Percentiles rank a stretch among this genome's conserved stretches.
These are phyloP conservation scores for Avena insularis DNA, from an alignment of 176 grass and related monocot species.

Conservation along the genomic window DNA sequence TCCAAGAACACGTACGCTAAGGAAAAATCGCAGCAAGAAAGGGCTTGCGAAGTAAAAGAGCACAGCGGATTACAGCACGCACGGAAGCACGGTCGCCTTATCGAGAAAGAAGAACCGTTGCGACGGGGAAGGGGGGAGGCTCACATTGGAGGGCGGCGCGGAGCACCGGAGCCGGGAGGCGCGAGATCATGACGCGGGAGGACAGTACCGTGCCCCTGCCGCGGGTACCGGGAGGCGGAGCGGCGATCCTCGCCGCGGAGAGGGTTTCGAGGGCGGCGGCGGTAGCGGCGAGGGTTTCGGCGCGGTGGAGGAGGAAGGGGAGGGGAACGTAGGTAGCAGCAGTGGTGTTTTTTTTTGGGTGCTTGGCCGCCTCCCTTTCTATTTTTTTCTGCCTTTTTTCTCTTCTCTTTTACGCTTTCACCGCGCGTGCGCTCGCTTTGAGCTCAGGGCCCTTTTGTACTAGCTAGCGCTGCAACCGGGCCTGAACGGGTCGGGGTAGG, in stretches of 20 bases:
- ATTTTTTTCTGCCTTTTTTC: not conserved
- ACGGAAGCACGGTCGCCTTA: not conserved
- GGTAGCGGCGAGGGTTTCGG: constrained; percentile 51
- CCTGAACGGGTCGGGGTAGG: not conserved
- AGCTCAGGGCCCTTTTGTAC: constrained; percentile 34
- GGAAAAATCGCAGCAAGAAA: not conserved
- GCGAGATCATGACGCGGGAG: constrained; percentile 11
- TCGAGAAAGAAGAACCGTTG: not conserved
- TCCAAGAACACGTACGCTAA: constrained; percentile 5
- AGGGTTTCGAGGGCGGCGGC: constrained; percentile 40
- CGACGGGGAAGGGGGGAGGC: not conserved
- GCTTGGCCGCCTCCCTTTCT: constrained; percentile 19
- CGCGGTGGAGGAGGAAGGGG: not conserved
- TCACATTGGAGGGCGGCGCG: constrained; percentile 32
- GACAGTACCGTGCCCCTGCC: not conserved
- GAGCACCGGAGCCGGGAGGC: constrained; percentile 6
- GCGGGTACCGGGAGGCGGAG: not conserved
- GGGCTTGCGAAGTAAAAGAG: not conserved
- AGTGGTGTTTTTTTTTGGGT: constrained; percentile 30
- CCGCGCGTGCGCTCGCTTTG: constrained; percentile 47
- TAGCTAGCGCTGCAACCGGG: constrained; percentile 13
- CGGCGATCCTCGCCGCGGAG: constrained; percentile 34
- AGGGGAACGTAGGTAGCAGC: constrained; percentile 6
- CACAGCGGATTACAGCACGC: not conserved
- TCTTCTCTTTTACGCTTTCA: constrained; percentile 33